Percentiles rank a stretch among this genome's conserved stretches.
Evolutionary conservation across 164 flowering plant genomes (phyloP).

Genomic region (Tinospora cordifolia): DNA sequence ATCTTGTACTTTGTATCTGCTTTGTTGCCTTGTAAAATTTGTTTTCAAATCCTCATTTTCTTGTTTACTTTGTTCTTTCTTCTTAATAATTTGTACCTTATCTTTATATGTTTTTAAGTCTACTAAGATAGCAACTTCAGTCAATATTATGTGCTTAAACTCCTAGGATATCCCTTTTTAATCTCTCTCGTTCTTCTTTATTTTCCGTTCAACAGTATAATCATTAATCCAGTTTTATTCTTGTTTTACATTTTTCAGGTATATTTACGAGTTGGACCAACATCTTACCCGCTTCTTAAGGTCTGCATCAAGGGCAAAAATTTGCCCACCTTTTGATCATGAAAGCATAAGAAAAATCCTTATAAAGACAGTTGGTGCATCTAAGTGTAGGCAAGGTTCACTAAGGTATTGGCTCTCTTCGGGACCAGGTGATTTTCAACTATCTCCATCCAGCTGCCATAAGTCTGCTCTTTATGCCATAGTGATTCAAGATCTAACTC

Average conservation of each 20-base stretch:
- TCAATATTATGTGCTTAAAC: background rate
- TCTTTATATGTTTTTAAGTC: too few relatives aligned
- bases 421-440: slow-evolving; percentile 82
- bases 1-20: background rate
- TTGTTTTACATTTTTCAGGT: slow-evolving; percentile 28
- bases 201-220: background rate
- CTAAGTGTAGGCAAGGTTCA: slow-evolving; percentile 69
- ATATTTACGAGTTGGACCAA: slow-evolving; percentile 78
- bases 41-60: too few relatives aligned
- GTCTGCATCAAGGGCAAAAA: slow-evolving; percentile 75
- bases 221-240: slow-evolving; percentile 4
- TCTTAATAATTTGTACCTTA: too few relatives aligned
- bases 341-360: slow-evolving; percentile 58
- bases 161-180: background rate
- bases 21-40: background rate
- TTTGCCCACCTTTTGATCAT: slow-evolving; percentile 49
- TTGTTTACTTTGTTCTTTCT: too few relatives aligned
- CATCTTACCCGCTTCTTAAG: slow-evolving; percentile 73
- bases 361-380: slow-evolving; percentile 67
- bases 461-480: slow-evolving; percentile 70
- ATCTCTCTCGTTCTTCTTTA: background rate
- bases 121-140: background rate
- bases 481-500: slow-evolving; percentile 51
- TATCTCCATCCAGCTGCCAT: slow-evolving; percentile 53
- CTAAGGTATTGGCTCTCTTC: slow-evolving; percentile 87